Percentiles rank a stretch among this genome's conserved stretches.
These are phyloP conservation scores for Trichoderma sp. DNA, from an alignment of 2,329 filamentous ascomycete genomes.

Conservation along the genomic window DNA sequence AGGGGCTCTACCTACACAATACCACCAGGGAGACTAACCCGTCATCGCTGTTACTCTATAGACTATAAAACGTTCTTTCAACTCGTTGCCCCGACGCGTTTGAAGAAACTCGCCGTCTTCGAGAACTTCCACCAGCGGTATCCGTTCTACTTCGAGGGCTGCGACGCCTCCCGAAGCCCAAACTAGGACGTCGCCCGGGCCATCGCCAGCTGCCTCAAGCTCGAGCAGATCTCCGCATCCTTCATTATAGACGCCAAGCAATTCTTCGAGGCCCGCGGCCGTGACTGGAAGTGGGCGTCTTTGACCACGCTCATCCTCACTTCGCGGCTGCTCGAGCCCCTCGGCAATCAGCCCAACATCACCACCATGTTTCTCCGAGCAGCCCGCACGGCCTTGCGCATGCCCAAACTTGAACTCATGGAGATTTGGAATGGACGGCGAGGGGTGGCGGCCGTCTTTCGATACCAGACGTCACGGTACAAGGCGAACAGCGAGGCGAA, in stretches of 20 bases:
- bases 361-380: conserved; percentile 30
- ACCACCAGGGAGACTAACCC: not conserved
- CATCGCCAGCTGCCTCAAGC: not conserved
- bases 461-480: conserved; percentile 24
- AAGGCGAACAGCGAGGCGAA: not conserved
- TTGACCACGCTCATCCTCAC: conserved; percentile 35
- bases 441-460: conserved; percentile 32
- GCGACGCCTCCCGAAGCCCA: not conserved
- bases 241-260: conserved; percentile 35
- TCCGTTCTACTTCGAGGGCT: not conserved
- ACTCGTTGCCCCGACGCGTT: not conserved
- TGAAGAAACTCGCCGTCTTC: conserved; percentile 7
- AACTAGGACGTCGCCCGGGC: not conserved
- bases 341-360: conserved; percentile 25
- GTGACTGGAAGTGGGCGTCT: conserved; percentile 30
- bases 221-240: conserved; percentile 31
- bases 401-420: conserved; percentile 37
- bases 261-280: conserved; percentile 30
- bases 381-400: conserved; percentile 31
- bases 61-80: not conserved
- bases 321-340: conserved; percentile 31
- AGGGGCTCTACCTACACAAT: no score
- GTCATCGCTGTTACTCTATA: not conserved
- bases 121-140: conserved; percentile 15
- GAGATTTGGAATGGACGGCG: conserved; percentile 38